Conservation (phyloP, 2,329 filamentous ascomycete species). For the Pyricularia grisea region DNA sequence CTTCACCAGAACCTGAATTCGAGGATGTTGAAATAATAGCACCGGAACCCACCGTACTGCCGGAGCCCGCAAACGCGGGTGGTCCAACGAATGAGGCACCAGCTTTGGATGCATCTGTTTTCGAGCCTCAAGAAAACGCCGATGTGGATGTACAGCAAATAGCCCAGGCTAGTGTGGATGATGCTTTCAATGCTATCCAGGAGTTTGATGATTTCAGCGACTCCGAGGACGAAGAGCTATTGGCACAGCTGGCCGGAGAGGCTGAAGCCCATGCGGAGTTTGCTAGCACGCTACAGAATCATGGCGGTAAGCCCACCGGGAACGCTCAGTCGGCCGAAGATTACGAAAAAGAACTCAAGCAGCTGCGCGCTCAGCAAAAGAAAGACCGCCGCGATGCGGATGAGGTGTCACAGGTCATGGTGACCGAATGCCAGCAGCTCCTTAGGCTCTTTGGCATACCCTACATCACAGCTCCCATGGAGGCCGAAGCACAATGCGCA, state of each 20-base stretch:
- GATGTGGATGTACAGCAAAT: conserved; percentile 8
- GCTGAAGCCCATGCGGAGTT: conserved; percentile 92
- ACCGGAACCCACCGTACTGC: neutral
- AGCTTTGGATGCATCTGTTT: conserved; percentile 6
- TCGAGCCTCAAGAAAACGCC: conserved; percentile 8
- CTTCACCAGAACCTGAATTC: conserved; percentile 21
- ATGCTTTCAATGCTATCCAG: conserved; percentile 31
- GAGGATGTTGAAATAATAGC: conserved; percentile 23
- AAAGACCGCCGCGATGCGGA: conserved; percentile 94
- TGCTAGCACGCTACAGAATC: conserved; percentile 56
- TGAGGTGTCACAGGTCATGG: conserved; percentile 94
- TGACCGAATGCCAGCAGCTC: conserved; percentile 87
- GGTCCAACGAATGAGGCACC: conserved; percentile 3
- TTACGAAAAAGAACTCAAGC: conserved; percentile 80
- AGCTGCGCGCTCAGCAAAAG: conserved; percentile 87
- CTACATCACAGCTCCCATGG: conserved; percentile 97
- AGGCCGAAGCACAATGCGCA: conserved; percentile 95
- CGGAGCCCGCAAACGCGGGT: neutral
- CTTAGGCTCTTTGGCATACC: conserved; percentile 86
- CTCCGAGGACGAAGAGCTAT: conserved; percentile 82
- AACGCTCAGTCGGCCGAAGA: conserved; percentile 60
- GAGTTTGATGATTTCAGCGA: conserved; percentile 73
- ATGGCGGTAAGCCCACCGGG: conserved; percentile 32
- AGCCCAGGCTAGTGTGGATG: conserved; percentile 4
- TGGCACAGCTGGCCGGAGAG: conserved; percentile 79